phyloP scores from a whole-genome alignment of 2,329 filamentous ascomycete genomes.

The Penicillium corylophilum region DNA sequence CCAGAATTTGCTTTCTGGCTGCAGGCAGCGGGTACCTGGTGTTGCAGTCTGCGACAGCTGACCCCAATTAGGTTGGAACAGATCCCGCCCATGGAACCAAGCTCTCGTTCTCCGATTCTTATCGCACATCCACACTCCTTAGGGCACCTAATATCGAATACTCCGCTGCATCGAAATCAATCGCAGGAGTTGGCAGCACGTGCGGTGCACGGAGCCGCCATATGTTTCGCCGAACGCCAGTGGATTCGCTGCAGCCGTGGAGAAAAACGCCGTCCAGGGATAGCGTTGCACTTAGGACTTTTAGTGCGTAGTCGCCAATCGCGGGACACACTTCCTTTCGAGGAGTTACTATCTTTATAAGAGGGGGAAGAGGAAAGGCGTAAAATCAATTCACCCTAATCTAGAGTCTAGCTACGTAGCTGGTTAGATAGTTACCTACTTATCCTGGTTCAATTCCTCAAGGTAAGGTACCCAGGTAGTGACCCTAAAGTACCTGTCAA shows the following conservation, averaged over 20 bases:
- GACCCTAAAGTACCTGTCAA: no score
- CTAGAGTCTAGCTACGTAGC: neutral
- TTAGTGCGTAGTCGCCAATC: constrained; percentile 9
- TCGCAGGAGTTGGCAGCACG: constrained; percentile 3
- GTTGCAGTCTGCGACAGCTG: constrained; percentile 6
- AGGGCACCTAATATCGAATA: neutral
- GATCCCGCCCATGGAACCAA: constrained; percentile 9
- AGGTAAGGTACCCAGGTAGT: no score
- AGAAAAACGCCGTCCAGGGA: constrained; percentile 11
- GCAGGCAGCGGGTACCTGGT: constrained; percentile 2
- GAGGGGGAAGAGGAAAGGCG: no score
- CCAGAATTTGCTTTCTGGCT: neutral
- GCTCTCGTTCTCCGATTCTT: constrained; percentile 4
- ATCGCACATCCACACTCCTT: neutral
- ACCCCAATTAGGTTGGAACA: neutral
- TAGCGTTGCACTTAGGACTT: constrained; percentile 9
- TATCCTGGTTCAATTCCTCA: no score
- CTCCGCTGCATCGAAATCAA: neutral
- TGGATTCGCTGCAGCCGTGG: constrained; percentile 13
- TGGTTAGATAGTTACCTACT: no score
- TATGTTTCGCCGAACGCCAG: constrained; percentile 13
- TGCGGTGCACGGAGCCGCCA: constrained; percentile 13
- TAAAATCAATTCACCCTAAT: no score
- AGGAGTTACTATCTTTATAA: neutral
- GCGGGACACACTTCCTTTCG: neutral